Percentiles rank a stretch among this genome's conserved stretches.
phyloP scores from a whole-genome alignment of 139 green algal genomes.

The Closterium sp. region DNA sequence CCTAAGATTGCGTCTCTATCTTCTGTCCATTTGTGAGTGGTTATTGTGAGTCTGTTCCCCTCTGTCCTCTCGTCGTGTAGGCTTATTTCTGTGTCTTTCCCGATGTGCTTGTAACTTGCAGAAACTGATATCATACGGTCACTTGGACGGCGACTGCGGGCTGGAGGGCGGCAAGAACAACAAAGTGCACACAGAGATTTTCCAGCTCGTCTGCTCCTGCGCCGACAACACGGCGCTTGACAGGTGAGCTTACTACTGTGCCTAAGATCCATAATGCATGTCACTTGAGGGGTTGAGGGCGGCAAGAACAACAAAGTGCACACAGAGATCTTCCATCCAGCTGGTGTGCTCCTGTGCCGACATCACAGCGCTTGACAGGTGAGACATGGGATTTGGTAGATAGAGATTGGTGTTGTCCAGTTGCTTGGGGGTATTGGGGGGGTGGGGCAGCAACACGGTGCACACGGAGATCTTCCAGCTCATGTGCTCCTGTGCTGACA shows the following conservation, averaged over 20 bases:
- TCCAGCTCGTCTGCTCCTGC: constrained; percentile 44
- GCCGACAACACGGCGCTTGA: constrained; percentile 36
- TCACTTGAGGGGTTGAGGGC: constrained; percentile 9
- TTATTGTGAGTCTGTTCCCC: no score
- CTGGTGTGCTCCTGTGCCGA: constrained; percentile 40
- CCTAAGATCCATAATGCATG: neutral
- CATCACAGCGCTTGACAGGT: constrained; percentile 35
- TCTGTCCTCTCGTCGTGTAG: no score
- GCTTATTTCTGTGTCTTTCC: neutral
- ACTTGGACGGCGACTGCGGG: constrained; percentile 31
- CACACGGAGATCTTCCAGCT: no score
- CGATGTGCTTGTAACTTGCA: neutral
- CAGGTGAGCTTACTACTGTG: constrained; percentile 12
- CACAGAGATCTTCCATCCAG: constrained; percentile 45
- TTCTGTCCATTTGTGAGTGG: no score
- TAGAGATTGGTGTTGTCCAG: no score
- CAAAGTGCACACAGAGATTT: constrained; percentile 20
- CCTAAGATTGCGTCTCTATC: no score
- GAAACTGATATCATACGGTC: constrained; percentile 47
- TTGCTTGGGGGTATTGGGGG: no score
- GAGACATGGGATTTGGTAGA: neutral
- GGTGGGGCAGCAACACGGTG: no score
- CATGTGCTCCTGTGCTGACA: no score
- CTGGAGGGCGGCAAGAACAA: constrained; percentile 31
- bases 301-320: constrained; percentile 14